Percentiles rank a stretch among this genome's conserved stretches.
Conservation (phyloP, 1,284 basidiomycete species). For the Porphyrellus sp. region DNA sequence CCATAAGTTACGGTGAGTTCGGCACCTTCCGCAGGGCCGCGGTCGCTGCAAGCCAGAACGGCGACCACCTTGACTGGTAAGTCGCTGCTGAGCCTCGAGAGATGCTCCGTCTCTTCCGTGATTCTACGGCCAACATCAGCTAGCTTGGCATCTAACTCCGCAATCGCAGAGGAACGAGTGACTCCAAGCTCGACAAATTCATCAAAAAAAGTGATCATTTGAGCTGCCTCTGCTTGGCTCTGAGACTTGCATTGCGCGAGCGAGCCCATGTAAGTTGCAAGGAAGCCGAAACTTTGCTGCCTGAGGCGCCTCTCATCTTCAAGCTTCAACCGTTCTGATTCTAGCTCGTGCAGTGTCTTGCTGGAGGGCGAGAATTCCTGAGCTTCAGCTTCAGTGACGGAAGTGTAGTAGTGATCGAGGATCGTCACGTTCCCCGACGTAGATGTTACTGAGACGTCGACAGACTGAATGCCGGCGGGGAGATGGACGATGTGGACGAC, state of each 20-base stretch:
- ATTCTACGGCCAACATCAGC: conserved; percentile 13
- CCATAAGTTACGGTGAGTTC: conserved; percentile 25
- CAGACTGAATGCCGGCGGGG: conserved; percentile 2
- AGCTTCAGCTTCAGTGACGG: no score
- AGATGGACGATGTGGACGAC: conserved; percentile 22
- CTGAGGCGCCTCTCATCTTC: conserved; percentile 22
- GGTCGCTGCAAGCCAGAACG: conserved; percentile 7
- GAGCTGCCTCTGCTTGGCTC: conserved; percentile 7
- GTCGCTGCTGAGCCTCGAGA: not conserved
- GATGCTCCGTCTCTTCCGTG: conserved; percentile 12
- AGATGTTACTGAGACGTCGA: conserved; percentile 16
- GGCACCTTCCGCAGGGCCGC: conserved; percentile 4
- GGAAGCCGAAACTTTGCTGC: conserved; percentile 22
- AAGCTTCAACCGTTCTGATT: conserved; percentile 12
- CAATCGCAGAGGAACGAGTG: conserved; percentile 15
- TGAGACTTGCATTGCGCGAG: conserved; percentile 23
- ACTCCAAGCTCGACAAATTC: conserved; percentile 24
- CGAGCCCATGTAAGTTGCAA: conserved; percentile 31
- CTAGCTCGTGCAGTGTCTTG: conserved; percentile 10
- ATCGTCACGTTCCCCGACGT: conserved; percentile 12
- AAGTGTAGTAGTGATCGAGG: conserved; percentile 17
- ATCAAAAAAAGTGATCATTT: conserved; percentile 24
- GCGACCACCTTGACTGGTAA: conserved; percentile 10
- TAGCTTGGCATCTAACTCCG: conserved; percentile 21
- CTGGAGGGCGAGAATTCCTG: not conserved